Evolutionary conservation across 2,329 filamentous ascomycete species (phyloP).

Genomic region (Dendrostoma leiphaemia): DNA sequence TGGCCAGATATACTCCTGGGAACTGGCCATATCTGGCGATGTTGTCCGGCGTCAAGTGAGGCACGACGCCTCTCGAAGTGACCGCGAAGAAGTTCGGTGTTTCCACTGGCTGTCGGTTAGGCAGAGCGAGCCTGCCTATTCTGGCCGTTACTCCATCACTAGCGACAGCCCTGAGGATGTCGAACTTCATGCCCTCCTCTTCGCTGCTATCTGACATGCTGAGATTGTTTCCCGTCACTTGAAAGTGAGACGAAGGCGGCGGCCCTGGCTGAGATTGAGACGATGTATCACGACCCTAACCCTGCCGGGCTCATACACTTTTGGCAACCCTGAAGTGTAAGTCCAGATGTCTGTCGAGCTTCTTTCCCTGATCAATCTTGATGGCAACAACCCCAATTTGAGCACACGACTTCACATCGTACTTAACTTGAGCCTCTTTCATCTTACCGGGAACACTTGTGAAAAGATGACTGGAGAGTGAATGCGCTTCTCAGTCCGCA

Average conservation of each 20-base stretch:
- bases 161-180: constrained; percentile 41
- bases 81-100: constrained; percentile 82
- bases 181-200: constrained; percentile 38
- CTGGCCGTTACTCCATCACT: constrained; percentile 51
- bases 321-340: too few species aligned
- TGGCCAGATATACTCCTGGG: constrained; percentile 70
- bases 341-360: too few species aligned
- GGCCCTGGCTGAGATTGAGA: too few species aligned
- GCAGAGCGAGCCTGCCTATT: constrained; percentile 64
- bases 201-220: constrained; percentile 20
- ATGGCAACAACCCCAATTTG: too few species aligned
- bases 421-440: too few species aligned
- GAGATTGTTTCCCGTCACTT: neutral
- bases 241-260: too few species aligned
- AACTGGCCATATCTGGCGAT: constrained; percentile 64
- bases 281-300: neutral
- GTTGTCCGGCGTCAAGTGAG: constrained; percentile 87
- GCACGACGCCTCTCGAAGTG: constrained; percentile 79
- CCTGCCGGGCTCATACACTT: too few species aligned
- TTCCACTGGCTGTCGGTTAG: constrained; percentile 61
- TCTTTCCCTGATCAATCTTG: too few species aligned
- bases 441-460: too few species aligned
- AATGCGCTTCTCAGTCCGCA: too few species aligned
- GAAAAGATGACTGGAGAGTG: too few species aligned
- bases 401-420: too few species aligned